A percentile compares a stretch with the other conserved stretches of the same genome.
These are phyloP conservation scores for Amesomyces nigricolor DNA, from an alignment of 2,329 filamentous ascomycete genomes.

Conservation along the genomic window DNA sequence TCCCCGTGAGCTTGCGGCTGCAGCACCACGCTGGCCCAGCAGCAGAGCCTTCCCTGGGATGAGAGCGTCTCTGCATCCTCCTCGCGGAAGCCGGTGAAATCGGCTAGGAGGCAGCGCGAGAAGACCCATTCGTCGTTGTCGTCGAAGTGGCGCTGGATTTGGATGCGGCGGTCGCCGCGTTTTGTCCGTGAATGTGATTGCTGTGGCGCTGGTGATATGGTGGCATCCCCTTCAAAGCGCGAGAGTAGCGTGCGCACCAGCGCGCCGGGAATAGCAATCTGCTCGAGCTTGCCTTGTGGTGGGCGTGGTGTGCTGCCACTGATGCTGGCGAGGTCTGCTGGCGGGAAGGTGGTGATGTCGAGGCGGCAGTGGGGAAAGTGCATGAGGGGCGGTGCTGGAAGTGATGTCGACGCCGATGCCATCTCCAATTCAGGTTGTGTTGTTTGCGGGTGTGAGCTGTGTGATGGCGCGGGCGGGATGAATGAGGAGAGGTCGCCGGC, in stretches of 20 bases:
- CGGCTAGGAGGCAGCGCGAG: conserved; percentile 23
- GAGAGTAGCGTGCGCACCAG: conserved; percentile 20
- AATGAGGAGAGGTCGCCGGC: not conserved
- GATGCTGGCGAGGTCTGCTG: not conserved
- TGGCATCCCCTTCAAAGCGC: not conserved
- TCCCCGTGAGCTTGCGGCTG: not conserved
- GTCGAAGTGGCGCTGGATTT: conserved; percentile 21
- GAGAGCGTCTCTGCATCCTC: conserved; percentile 21
- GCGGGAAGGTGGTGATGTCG: conserved; percentile 11
- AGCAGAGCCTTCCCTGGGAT: conserved; percentile 20
- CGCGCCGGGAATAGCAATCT: conserved; percentile 18
- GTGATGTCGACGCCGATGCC: not conserved
- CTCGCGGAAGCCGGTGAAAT: conserved; percentile 23
- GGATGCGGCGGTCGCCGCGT: not conserved
- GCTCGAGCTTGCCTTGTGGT: conserved; percentile 14
- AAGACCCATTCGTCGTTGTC: conserved; percentile 25
- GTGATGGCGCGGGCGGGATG: not conserved
- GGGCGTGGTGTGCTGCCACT: not conserved
- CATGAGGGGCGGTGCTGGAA: conserved; percentile 11
- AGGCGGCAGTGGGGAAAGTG: conserved; percentile 23
- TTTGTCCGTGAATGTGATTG: not conserved
- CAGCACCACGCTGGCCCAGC: conserved; percentile 24
- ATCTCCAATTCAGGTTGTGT: not conserved
- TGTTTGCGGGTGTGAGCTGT: not conserved
- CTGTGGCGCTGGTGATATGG: not conserved